Conservation (phyloP, 768 basidiomycete species). For the Boletus sp. region DNA sequence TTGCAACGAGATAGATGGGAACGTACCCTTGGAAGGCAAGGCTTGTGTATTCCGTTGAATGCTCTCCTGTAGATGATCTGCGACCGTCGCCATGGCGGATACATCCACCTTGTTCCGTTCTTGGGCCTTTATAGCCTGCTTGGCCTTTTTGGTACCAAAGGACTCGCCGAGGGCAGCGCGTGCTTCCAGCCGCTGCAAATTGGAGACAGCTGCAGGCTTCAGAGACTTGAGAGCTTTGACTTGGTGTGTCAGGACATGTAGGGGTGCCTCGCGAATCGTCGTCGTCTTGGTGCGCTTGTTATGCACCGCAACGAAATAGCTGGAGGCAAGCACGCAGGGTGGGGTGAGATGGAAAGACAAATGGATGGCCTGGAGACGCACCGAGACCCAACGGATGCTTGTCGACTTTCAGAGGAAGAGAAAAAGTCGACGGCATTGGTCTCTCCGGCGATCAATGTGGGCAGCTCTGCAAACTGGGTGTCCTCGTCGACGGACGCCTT, state of each 20-base stretch:
- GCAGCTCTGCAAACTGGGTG: slow-evolving; percentile 32
- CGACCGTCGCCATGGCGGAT: slow-evolving; percentile 81
- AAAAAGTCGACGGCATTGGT: slow-evolving; percentile 82
- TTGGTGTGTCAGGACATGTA: slow-evolving; percentile 68
- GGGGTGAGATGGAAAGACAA: background rate
- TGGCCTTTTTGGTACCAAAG: slow-evolving; percentile 95
- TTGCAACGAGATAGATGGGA: background rate
- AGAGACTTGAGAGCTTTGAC: slow-evolving; percentile 84
- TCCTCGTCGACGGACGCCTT: slow-evolving; percentile 25
- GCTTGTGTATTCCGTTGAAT: slow-evolving; percentile 73
- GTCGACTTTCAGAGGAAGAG: slow-evolving; percentile 54
- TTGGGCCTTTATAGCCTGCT: slow-evolving; percentile 75
- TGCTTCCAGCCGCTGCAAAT: slow-evolving; percentile 54
- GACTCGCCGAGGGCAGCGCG: slow-evolving; percentile 82
- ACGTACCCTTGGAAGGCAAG: slow-evolving; percentile 67
- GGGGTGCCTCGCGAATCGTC: slow-evolving; percentile 62
- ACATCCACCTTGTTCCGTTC: slow-evolving; percentile 92
- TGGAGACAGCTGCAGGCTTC: slow-evolving; percentile 47
- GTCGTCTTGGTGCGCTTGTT: slow-evolving; percentile 74
- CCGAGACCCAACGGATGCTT: slow-evolving; percentile 64
- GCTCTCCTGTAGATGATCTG: slow-evolving; percentile 75
- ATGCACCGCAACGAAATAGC: slow-evolving; percentile 83
- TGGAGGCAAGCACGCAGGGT: slow-evolving; percentile 21
- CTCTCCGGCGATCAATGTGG: slow-evolving; percentile 69
- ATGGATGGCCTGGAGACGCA: slow-evolving; percentile 35